phyloP scores from a whole-genome alignment of 2,329 filamentous ascomycete genomes.

The Hawksworthiomyces lignivorus region DNA sequence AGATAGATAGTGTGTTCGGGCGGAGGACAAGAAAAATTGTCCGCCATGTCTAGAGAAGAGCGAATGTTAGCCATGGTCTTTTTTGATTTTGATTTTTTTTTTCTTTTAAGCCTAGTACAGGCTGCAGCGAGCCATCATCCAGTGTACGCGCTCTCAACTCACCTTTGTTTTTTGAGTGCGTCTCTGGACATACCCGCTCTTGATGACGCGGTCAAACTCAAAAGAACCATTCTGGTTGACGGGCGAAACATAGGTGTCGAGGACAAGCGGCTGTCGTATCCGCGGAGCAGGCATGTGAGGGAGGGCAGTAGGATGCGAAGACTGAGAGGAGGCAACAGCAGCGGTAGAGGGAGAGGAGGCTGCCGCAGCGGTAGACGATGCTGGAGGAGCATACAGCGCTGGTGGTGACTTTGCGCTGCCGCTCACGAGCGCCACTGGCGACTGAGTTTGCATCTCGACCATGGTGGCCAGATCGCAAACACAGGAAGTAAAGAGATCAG shows the following conservation, averaged over 20 bases:
- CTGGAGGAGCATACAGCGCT: not conserved
- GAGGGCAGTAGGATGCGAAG: slow-evolving; percentile 4
- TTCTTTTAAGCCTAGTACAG: too few relatives aligned
- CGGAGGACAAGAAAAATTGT: slow-evolving; percentile 80
- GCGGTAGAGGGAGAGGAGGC: not conserved
- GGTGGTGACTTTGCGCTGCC: slow-evolving; percentile 12
- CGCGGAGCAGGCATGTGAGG: slow-evolving; percentile 21
- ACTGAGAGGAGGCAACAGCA: not conserved
- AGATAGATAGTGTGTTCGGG: slow-evolving; percentile 83
- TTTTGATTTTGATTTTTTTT: too few relatives aligned
- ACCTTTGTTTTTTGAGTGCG: slow-evolving; percentile 93
- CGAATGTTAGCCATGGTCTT: slow-evolving; percentile 4
- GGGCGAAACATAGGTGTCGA: slow-evolving; percentile 63
- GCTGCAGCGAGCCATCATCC: too few relatives aligned
- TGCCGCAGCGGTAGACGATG: not conserved
- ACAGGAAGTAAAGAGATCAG: too few relatives aligned
- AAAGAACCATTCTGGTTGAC: slow-evolving; percentile 95
- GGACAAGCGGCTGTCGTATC: slow-evolving; percentile 36
- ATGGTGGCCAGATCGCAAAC: slow-evolving; percentile 14
- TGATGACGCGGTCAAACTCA: slow-evolving; percentile 89
- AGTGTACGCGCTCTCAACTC: slow-evolving; percentile 15
- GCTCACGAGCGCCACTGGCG: slow-evolving; percentile 13
- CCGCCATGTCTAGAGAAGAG: slow-evolving; percentile 67
- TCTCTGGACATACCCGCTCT: slow-evolving; percentile 78
- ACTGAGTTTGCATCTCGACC: slow-evolving; percentile 20